Evolutionary conservation across 1,284 basidiomycete species (phyloP), one percentile per base, ranked within the genome.

Genomic region (Sanghuangporus baumii): DNA sequence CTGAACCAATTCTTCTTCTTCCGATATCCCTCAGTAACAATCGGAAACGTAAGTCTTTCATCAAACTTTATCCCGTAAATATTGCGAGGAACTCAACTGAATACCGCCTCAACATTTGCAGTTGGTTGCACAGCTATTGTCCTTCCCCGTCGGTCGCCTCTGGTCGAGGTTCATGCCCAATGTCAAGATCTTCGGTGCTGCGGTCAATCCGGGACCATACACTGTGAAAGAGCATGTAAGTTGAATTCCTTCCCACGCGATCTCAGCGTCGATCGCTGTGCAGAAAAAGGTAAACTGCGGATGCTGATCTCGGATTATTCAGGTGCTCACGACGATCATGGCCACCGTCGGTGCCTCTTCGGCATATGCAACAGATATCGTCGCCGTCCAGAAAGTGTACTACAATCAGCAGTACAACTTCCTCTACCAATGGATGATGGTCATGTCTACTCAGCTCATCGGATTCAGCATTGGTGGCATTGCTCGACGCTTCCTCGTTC

Each of bases 131-230:
- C 81, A 82, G 64, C 72, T 86, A 1, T 68, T 85, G 8, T 76
- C 79, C 0, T 84, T 88, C 68, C 89, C 89, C 0, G 73, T 84
- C 46, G 82, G 81, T n/a, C 71, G 77, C 23, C 68, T 74, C 12
- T 82, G 80, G 78, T 78, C 81, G 6, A 74, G 75, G 8, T 70
- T 80, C 50, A 68, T 88, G 57, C 89, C 85, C 23, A 71, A 73
- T 37, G 76, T 76, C 67, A 70, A 72, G 64, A 74, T 87, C 16
- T 78, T 86, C 40, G 78, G 80, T 8, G 41, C 78, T 14, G 67
- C 76, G 6, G 71, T 91, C 57, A 91, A 91, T 72, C 87, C 89
- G 20, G 88, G 88, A 18, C 85, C 87, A 2, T 91, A 89, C 71
- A 84, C 85, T 57, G 87, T 91, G 73, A 91, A 91, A 68, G 88